phyloP scores from a whole-genome alignment of 2,329 filamentous ascomycete species.

The Arthrinium phaeospermum region DNA sequence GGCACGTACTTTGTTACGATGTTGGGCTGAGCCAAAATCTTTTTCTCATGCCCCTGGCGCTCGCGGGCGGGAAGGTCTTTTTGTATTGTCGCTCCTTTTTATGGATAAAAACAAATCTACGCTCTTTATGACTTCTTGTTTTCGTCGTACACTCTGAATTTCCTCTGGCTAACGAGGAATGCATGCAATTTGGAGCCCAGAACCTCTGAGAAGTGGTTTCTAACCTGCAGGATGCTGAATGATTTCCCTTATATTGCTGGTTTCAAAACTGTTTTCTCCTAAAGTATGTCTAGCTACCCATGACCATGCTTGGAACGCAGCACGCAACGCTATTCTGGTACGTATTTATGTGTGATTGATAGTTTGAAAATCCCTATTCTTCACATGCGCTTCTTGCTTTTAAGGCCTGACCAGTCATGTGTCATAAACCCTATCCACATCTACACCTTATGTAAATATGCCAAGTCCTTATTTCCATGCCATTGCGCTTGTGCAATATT shows the following conservation, averaged over 20 bases:
- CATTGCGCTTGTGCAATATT: background rate
- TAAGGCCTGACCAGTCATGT: background rate
- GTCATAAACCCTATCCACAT: background rate
- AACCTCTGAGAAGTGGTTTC: background rate
- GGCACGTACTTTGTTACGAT: conserved; percentile 5
- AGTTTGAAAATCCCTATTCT: background rate
- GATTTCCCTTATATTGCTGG: background rate
- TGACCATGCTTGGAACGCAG: background rate
- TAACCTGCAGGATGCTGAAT: background rate
- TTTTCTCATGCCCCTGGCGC: background rate
- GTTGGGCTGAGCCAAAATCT: background rate
- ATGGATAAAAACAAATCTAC: background rate
- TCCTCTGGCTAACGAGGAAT: background rate
- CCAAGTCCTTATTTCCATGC: background rate
- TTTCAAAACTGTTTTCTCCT: background rate
- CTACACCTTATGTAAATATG: background rate
- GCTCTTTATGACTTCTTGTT: background rate
- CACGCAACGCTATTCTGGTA: background rate
- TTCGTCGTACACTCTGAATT: background rate
- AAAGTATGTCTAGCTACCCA: background rate
- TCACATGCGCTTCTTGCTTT: background rate
- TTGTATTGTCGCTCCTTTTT: background rate
- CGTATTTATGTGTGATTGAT: background rate
- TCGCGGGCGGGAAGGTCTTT: background rate
- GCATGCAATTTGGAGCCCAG: background rate